Evolutionary conservation across 202 grass and related monocot genomes (phyloP), one percentile per base, ranked within the genome.

Genomic region (Schoenoplectus tabernaemontani): DNA sequence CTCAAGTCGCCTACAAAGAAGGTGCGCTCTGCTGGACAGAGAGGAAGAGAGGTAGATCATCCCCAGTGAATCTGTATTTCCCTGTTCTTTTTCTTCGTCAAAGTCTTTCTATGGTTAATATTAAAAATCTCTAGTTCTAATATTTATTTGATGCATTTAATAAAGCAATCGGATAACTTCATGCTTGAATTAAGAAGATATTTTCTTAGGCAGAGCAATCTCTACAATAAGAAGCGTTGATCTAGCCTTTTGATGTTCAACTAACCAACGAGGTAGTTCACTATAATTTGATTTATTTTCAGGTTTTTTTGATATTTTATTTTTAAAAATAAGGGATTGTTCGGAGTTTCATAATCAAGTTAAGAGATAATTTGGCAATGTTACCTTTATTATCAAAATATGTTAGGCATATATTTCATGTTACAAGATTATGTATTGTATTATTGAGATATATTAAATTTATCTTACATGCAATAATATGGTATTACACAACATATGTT

Each of bases 161-260:
- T n/a, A n/a, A n/a, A n/a, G n/a, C n/a, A n/a, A n/a, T n/a, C n/a
- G n/a, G n/a, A n/a, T n/a, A n/a, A n/a, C n/a, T n/a, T n/a, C n/a
- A n/a, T n/a, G n/a, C n/a, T n/a, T n/a, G n/a, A n/a, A n/a, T n/a
- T n/a, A n/a, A n/a, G n/a, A n/a, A n/a, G n/a, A 36, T 89, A 91
- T 87, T 93, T 89, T 69, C 82, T 94, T 70, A 85, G 91, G 53
- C 89, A 91, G 86, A 84, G 62, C 77, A 89, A 94, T 66, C 92
- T 85, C 2, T 78, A 82, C 34, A 91, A 87, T 80, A 94, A 91
- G 91, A 93, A 94, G 87, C 89, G 89, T 69, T 82, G 92, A 34
- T 87, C 92, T 33, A 94, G 92, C 89, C 89, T 79, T 89, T 94
- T 51, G 92, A 94, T 38, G 82, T 94, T 43, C 84, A 76, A 64